Evolutionary conservation across 2,329 filamentous ascomycete genomes (phyloP).

Genomic region (Teratosphaeriaceae sp.): DNA sequence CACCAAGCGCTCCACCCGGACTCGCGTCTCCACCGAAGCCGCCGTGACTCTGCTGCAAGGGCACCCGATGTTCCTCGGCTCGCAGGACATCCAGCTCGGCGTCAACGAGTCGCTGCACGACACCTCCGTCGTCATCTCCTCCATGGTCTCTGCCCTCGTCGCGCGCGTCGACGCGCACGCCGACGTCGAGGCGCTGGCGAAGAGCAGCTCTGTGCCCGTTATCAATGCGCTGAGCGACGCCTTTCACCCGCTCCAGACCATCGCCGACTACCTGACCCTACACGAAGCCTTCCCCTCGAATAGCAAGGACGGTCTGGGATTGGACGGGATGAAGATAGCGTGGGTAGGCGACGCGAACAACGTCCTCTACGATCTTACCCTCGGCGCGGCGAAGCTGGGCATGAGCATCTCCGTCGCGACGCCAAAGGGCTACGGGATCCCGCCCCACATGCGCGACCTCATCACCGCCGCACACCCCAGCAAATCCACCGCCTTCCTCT

Average conservation of each 20-base stretch:
- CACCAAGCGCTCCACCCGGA: slow-evolving; percentile 90
- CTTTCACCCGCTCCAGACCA: slow-evolving; percentile 88
- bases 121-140: slow-evolving; percentile 87
- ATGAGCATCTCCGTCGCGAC: slow-evolving; percentile 83
- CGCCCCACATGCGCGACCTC: slow-evolving; percentile 62
- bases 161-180: slow-evolving; percentile 48
- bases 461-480: slow-evolving; percentile 55
- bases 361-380: slow-evolving; percentile 88
- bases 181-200: slow-evolving; percentile 43
- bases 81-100: slow-evolving; percentile 92
- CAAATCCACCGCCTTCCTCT: slow-evolving; percentile 5
- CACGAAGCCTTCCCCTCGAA: slow-evolving; percentile 61
- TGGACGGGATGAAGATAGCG: slow-evolving; percentile 81
- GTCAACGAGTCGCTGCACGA: slow-evolving; percentile 96
- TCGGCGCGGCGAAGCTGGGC: slow-evolving; percentile 79
- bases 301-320: slow-evolving; percentile 50
- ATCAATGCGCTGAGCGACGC: slow-evolving; percentile 67
- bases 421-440: slow-evolving; percentile 77
- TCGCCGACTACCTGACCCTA: slow-evolving; percentile 91
- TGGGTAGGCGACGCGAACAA: slow-evolving; percentile 98
- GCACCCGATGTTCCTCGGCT: slow-evolving; percentile 92
- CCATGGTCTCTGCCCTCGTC: slow-evolving; percentile 46
- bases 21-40: slow-evolving; percentile 86
- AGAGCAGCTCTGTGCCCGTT: slow-evolving; percentile 43
- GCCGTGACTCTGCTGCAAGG: slow-evolving; percentile 85